A percentile compares a stretch with the other conserved stretches of the same genome.
Conservation (phyloP, 495 filamentous ascomycete genomes). For the Entonaema liquescens region DNA sequence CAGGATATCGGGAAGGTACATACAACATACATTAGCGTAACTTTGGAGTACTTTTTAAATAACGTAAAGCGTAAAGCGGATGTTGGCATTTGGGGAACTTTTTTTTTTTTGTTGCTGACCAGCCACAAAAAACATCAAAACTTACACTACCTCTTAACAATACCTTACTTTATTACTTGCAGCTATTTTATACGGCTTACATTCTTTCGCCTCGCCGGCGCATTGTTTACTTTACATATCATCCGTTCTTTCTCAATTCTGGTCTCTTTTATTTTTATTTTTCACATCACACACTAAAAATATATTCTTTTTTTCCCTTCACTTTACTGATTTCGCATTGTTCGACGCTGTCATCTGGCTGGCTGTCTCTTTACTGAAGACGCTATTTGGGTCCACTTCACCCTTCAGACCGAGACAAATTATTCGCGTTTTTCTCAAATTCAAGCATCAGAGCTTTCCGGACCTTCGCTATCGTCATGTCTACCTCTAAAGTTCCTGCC, state of each 20-base stretch:
- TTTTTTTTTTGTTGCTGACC: constrained; percentile 25
- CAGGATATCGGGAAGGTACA: constrained; percentile 28
- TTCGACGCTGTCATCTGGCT: background rate
- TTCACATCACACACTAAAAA: constrained; percentile 3
- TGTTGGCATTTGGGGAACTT: constrained; percentile 22
- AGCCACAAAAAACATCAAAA: constrained; percentile 30
- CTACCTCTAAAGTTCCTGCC: constrained; percentile 27
- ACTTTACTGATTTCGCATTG: background rate
- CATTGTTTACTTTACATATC: constrained; percentile 37
- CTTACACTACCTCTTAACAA: background rate
- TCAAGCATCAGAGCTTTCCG: background rate
- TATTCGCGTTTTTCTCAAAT: background rate
- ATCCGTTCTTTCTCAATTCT: constrained; percentile 27
- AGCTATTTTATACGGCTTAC: constrained; percentile 27
- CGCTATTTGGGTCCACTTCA: background rate
- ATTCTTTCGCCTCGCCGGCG: constrained; percentile 37
- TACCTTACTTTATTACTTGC: background rate
- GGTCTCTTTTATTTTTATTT: constrained; percentile 14
- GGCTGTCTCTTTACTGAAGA: background rate
- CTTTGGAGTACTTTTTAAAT: constrained; percentile 4
- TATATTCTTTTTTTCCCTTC: constrained; percentile 7
- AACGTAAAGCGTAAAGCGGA: constrained; percentile 9
- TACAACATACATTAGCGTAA: background rate
- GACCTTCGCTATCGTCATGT: constrained; percentile 23
- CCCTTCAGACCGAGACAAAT: background rate